phyloP scores from a whole-genome alignment of 768 basidiomycete genomes.

The Sarcomyxa edulis region DNA sequence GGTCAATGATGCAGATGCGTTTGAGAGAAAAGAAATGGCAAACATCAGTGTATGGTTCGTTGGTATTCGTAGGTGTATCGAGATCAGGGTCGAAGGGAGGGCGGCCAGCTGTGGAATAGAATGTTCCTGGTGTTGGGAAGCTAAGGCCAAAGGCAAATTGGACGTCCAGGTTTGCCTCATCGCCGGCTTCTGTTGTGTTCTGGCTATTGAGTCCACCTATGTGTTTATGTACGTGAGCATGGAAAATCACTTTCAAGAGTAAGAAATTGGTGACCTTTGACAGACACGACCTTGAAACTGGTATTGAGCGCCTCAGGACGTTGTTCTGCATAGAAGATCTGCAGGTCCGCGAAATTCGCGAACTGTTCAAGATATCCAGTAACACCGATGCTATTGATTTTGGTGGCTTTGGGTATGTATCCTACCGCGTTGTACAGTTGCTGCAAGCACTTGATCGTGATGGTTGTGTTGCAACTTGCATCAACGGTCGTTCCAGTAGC shows the following conservation, averaged over 20 bases:
- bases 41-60: conserved; percentile 24
- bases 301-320: conserved; percentile 43
- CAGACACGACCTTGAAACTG: conserved; percentile 45
- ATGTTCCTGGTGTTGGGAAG: conserved; percentile 52
- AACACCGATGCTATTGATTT: conserved; percentile 48
- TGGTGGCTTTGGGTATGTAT: conserved; percentile 34
- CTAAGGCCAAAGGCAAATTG: conserved; percentile 65
- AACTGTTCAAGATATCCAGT: conserved; percentile 51
- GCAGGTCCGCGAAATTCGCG: conserved; percentile 48
- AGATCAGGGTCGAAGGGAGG: conserved; percentile 54
- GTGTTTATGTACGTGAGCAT: conserved; percentile 9
- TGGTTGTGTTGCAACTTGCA: conserved; percentile 40
- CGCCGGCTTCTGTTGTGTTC: conserved; percentile 42
- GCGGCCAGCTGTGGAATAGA: conserved; percentile 57
- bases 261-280: conserved; percentile 40
- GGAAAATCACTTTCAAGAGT: conserved; percentile 1
- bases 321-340: conserved; percentile 44
- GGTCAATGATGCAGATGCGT: neutral
- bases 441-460: conserved; percentile 49
- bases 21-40: conserved; percentile 1
- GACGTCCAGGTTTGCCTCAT: conserved; percentile 63
- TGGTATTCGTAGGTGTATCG: conserved; percentile 30
- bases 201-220: conserved; percentile 62
- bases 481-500: conserved; percentile 37
- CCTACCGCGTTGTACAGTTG: conserved; percentile 51